A percentile compares a stretch with the other conserved stretches of the same genome.
These are phyloP conservation scores for Margaritispora aquatica DNA, from an alignment of 495 filamentous ascomycete species.

Conservation along the genomic window DNA sequence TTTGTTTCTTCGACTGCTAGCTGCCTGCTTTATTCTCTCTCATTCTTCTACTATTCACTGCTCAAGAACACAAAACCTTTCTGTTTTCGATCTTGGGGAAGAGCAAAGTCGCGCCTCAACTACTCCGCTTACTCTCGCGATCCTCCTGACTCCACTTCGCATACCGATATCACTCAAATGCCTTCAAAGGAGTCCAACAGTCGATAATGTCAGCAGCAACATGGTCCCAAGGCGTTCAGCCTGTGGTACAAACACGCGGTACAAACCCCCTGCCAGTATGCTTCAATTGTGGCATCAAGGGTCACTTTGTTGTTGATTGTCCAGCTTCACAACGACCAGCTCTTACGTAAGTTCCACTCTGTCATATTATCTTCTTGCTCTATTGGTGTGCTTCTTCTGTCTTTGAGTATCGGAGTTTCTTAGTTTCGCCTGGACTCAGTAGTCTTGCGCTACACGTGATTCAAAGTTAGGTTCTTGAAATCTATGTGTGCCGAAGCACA, in stretches of 20 bases:
- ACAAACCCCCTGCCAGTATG: constrained; percentile 29
- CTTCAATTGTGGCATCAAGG: constrained; percentile 44
- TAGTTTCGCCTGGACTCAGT: not conserved
- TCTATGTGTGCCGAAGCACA: too few relatives aligned
- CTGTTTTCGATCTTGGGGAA: not conserved
- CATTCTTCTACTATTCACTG: not conserved
- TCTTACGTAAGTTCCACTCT: not conserved
- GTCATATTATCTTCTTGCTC: not conserved
- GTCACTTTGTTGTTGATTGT: constrained; percentile 44
- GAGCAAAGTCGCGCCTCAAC: not conserved
- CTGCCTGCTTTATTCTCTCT: constrained; percentile 10
- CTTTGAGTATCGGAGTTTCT: too few relatives aligned
- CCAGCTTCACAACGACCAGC: constrained; percentile 27
- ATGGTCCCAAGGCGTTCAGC: constrained; percentile 14
- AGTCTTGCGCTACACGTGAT: not conserved
- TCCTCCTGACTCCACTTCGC: not conserved
- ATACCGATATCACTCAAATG: constrained; percentile 4
- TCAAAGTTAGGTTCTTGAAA: too few relatives aligned
- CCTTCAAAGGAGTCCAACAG: not conserved
- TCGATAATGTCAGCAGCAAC: constrained; percentile 8
- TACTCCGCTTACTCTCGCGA: not conserved
- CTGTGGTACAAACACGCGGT: constrained; percentile 28
- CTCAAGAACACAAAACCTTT: not conserved
- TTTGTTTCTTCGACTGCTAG: not conserved
- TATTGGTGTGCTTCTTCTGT: not conserved